Evolutionary conservation across 1,284 basidiomycete species (phyloP), one percentile per base, ranked within the genome.

Genomic region (Puccinia brachypodii): DNA sequence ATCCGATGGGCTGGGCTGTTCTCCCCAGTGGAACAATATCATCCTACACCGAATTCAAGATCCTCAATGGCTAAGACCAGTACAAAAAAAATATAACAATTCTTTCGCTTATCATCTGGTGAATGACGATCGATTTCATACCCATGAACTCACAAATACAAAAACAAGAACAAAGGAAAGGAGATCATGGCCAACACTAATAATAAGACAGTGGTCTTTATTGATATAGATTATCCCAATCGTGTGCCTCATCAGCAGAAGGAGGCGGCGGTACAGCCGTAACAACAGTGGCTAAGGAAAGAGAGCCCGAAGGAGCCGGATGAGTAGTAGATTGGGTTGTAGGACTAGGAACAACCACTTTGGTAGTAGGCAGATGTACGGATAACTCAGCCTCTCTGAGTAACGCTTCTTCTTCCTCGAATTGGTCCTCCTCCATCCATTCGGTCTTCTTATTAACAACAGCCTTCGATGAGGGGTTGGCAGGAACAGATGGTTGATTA

Each of bases 221-320:
- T 38, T 44, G 58, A 64, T 77, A 77, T 9, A 77, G 62, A 53
- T 77, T 62, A 36, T 77, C 75, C 62, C 75, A 77, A 47, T 77
- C 75, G 33, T 77, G 75, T 19, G n/a, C 44, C 40, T 44, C 60
- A 8, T 66, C 16, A 28, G 42, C n/a, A 3, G 19, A 19, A 28
- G 42, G 1, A 31, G 22, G 42, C 7, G 3, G 22, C 38, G 42
- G 16, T 3, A 4, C 19, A 36, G 38, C 9, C 9, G 19, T 19
- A 40, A 40, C 3, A 36, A 8, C 13, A 28, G 60, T 4, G 28
- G 11, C 60, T 13, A 7, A 31, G 28, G 47, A 50, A 13, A 22
- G 38, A 22, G 38, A 22, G 31, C 8, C 4, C 7, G 44, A 11
- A 75, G 53, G 73, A 25, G 9, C 19, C 7, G 53, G 9, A 13